Evolutionary conservation across 2,329 filamentous ascomycete genomes (phyloP).

Genomic region (Bipolaris oryzae): DNA sequence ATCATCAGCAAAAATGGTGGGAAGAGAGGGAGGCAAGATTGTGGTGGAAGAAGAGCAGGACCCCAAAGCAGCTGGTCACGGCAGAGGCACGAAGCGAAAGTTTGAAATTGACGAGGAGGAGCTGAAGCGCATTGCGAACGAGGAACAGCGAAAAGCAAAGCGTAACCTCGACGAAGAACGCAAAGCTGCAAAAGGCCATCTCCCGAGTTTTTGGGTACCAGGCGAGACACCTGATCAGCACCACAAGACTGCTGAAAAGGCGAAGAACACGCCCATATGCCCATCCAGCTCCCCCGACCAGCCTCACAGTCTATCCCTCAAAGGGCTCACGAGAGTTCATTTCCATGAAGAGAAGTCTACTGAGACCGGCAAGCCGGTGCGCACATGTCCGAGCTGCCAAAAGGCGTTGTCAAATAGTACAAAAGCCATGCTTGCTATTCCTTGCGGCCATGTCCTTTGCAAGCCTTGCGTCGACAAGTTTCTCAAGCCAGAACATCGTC

Average conservation of each 20-base stretch:
- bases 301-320: conserved; percentile 77
- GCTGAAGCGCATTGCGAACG: conserved; percentile 69
- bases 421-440: conserved; percentile 80
- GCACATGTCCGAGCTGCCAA: conserved; percentile 82
- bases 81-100: conserved; percentile 70
- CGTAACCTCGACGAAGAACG: conserved; percentile 75
- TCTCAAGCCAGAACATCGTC: conserved; percentile 58
- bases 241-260: conserved; percentile 53
- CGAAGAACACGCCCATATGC: conserved; percentile 74
- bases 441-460: conserved; percentile 91
- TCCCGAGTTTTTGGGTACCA: conserved; percentile 94
- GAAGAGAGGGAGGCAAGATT: conserved; percentile 53
- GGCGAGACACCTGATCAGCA: conserved; percentile 71
- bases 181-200: conserved; percentile 64
- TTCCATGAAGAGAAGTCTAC: conserved; percentile 74
- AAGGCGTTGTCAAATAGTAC: conserved; percentile 82
- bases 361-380: conserved; percentile 54
- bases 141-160: conserved; percentile 73
- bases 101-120: conserved; percentile 81
- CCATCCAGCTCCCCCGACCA: conserved; percentile 71
- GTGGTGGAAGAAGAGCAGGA: conserved; percentile 49
- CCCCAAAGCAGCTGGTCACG: conserved; percentile 28
- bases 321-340: conserved; percentile 74
- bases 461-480: conserved; percentile 84
- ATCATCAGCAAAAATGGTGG: conserved; percentile 47